Base-by-base conservation (phyloP, 331 rosid species). In the Pyrus hybrid region DNA sequence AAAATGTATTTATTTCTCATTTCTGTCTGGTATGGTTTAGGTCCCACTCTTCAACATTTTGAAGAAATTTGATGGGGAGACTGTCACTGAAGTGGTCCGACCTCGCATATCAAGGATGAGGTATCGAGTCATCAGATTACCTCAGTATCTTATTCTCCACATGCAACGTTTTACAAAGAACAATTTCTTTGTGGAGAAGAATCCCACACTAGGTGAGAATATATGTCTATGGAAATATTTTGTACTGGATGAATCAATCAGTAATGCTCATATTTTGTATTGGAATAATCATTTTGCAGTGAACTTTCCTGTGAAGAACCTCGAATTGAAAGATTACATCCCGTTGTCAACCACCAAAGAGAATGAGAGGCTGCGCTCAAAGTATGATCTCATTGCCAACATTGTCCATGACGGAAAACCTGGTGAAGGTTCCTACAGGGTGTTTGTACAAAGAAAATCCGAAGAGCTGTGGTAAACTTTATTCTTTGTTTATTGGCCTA, bases 401-500 rank as follows among this genome's bases (percentile, higher is more conserved):
- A 77, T 92, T 62, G 98, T 95, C 75, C 99, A 95, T 80, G 98
- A 95, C 17, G 99, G 98, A n/a, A 92, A 95, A 80, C 99, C 96
- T 22, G 87, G 91, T 12, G 96, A 95, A 85, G 99, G 99, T 71
- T 81, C 68, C 81, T 95, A 90, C 79, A 83, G 97, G 86, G 99
- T 89, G 17, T 92, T 90, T 85, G 98, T 95, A 54, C 96, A 92
- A 76, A 85, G 97, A 58, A 92, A 92, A 85, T 95, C 98, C 0
- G 96, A 95, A 82, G 97, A 95, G 81, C 79, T 85, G 82, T 95
- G 99, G 98, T 89, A 86, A 77, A 51, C 8, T 76, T n/a, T 63
- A 3, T 74, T 80, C 71, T 45, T 56, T 60, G 41, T 49, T 29
- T 53, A 18, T 17, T 51, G 57, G 57, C 57, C 57, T 51, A 51